phyloP scores from a whole-genome alignment of 805 yeast species.

The Lachancea waltii region DNA sequence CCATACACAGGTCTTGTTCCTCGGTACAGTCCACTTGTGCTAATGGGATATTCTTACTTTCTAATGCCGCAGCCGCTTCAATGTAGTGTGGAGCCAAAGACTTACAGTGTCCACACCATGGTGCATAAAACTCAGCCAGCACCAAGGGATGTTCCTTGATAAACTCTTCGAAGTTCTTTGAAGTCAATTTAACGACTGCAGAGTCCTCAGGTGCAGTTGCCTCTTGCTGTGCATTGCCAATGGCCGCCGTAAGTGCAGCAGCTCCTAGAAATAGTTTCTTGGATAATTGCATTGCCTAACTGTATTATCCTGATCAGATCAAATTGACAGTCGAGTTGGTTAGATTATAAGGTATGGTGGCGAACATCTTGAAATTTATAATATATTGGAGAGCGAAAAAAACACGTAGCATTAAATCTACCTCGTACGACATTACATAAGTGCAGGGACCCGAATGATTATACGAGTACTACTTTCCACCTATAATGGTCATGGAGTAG shows the following conservation, averaged over 20 bases:
- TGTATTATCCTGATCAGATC: no score
- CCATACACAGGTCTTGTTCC: conserved; percentile 62
- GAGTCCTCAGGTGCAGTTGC: conserved; percentile 78
- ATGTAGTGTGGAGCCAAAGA: conserved; percentile 74
- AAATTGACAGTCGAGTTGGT: no score
- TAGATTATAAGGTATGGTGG: no score
- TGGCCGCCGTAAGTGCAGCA: conserved; percentile 20
- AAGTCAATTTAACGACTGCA: conserved; percentile 75
- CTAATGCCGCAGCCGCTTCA: conserved; percentile 73
- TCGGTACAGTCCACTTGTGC: conserved; percentile 86
- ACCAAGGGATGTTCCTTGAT: conserved; percentile 69
- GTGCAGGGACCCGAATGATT: no score
- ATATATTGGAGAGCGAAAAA: not conserved
- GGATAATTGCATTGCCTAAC: conserved; percentile 18
- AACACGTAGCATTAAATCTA: conserved; percentile 1
- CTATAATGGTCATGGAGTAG: no score
- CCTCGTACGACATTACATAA: not conserved
- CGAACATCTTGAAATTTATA: conserved; percentile 1
- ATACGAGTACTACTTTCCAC: no score
- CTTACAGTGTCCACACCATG: conserved; percentile 99
- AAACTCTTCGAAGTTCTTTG: conserved; percentile 58
- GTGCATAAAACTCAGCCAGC: conserved; percentile 83
- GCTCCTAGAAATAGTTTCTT: conserved; percentile 17
- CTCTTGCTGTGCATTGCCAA: conserved; percentile 37
- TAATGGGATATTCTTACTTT: conserved; percentile 55